Base-by-base conservation (phyloP, 768 basidiomycete genomes). In the Boletus subcaerulescens region DNA sequence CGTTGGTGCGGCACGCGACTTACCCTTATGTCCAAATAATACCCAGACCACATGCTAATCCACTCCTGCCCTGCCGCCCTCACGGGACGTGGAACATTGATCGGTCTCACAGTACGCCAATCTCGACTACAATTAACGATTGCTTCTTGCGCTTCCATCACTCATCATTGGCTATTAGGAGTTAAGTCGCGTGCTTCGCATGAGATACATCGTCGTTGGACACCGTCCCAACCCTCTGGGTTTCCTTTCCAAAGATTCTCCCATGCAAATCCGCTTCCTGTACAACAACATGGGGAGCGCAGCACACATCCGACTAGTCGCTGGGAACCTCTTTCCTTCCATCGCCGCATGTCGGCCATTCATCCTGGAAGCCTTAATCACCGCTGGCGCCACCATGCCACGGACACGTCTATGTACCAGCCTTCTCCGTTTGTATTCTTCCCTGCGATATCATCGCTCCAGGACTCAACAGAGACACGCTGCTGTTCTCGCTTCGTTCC, bases 331-430 rank as follows among this genome's bases (percentile, higher is more conserved):
- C 54, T 50, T 52, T 66, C 52, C 50, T 59, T 59, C 60, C 61
- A 55, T 56, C 53, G 54, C 62, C 60, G 65, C 63, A 58, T 54
- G 60, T 53, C 55, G 60, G 44, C 56, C 58, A 57, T 66, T 60
- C 53, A 56, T 54, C 55, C 62, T 67, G 55, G 62, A 66, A 62
- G 57, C 42, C 43, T 69, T 65, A 62, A 69, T 71, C 67, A 60
- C 67, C 58, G 53, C 59, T 51, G 17, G 69, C 62, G 70, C 67
- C 67, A 64, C 69, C 58, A 60, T 51, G 41, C 51, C 51, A 62
- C 56, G 58, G 60, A 52, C 54, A 50, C 52, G 31, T 65, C 60
- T 18, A 58, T 47, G 50, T 35, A 57, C 49, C 36, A 53, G 45
- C 31, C 64, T 60, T 66, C 66, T 63, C 61, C 49, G 61, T 56